Base-by-base conservation (phyloP, 805 yeast species). In the Saccharomycopsis amapae region DNA sequence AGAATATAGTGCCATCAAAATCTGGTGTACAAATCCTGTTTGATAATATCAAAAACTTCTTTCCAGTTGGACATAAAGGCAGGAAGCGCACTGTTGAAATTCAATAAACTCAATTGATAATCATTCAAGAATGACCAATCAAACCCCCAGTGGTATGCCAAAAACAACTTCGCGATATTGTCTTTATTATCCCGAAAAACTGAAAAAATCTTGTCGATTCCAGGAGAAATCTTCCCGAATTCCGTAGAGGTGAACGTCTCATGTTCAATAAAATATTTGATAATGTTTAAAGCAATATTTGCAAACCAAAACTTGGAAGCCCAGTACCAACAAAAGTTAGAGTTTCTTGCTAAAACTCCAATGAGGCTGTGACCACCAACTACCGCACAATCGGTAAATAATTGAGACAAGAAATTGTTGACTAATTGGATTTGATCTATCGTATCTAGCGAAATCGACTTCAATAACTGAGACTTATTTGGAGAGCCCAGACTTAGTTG, bases 131-230 rank as follows among this genome's bases (percentile, higher is more conserved):
- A 50, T 3, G 25, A 17, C 48, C 51, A 50, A 24, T 50, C 26
- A 20, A 38, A 50, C 17, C 53, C 53, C 53, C 53, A 50, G 19
- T 50, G 53, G 23, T 48, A 50, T 3, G 53, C 47, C 2, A 48
- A 18, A 10, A 50, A 33, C 23, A 50, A 44, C 9, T 43, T 46
- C 10, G 36, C 23, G 30, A 50, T 24, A 20, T 40, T 44, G 25
- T 10, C 13, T 17, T 38, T 44, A 26, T 50, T 47, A 10, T n/a
- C 19, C 7, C 28, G 41, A 34, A 34, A 17, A 5, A 39, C 5
- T 10, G 17, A 15, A 7, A 12, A 17, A 12, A 20, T 13, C 13
- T 20, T 36, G 15, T 19, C 33, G 17, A 23, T 13, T 24, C 12
- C 13, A n/a, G n/a, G 10, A 9, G 33, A 31, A 13, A 22, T 5